Evolutionary conservation across 83 land plant species (phyloP), one percentile per base, ranked within the genome.

Genomic region (Isoetes engelmannii): DNA sequence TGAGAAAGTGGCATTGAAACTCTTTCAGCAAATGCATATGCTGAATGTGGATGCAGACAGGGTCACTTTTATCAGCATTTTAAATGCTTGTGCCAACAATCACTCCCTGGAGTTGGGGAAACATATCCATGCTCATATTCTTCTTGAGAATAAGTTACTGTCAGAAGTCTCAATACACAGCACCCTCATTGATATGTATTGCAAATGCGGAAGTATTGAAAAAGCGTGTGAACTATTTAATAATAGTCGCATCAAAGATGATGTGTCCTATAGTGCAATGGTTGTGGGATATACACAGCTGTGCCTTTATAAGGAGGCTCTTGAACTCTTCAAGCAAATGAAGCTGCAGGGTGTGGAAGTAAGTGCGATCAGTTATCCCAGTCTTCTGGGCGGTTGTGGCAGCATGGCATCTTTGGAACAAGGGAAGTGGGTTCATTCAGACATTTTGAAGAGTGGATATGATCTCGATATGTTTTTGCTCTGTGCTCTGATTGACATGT

Each of bases 401-500:
- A 57, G 60, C 6, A 7, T 63, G 57, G 20, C 65, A 42, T 46
- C 59, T 10, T 46, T 71, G 67, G 58, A 57, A 0, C 19, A 67
- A 4, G 84, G 72, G 17, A 48, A 6, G 57, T 47, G 65, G 1
- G 62, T 77, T 47, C 80, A 82, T 58, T 65, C 74, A 37, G 67
- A 62, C 69, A 67, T 67, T 51, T 37, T 74, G 4, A 74, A 74
- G 41, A 47, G 17, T 67, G 78, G 81, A 20, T 5, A 53, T 9
- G 74, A 71, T 45, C 5, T 47, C 4, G 72, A 61, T 44, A 48
- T 57, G 44, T 49, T 74, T n/a, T 57, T 77, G 50, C 67, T 46
- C 4, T 77, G 77, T 68, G 70, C 77, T 57, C 71, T 81, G 77
- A 70, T 81, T 56, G 80, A 77, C 61, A 74, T 77, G 77, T 81